Evolutionary conservation across 169 alveolate genomes (phyloP).

Genomic region (Cystoisospora suis): DNA sequence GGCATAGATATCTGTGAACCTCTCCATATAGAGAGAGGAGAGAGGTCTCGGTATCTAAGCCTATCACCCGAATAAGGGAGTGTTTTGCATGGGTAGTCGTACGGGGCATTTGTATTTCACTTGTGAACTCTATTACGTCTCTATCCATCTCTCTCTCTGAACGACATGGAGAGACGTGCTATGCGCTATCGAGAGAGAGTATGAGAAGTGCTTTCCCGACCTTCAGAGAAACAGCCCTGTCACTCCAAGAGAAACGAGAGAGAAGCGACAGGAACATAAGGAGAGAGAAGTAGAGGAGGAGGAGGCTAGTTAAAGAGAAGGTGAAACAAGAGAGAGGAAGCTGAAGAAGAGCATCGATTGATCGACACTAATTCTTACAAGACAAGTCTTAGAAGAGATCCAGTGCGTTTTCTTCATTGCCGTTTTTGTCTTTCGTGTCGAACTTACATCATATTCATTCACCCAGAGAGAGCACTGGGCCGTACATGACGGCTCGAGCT

Average conservation of each 20-base stretch:
- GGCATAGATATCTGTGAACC: neutral
- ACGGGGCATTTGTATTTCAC: no score
- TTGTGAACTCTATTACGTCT: no score
- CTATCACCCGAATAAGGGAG: no score
- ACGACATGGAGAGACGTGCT: no score
- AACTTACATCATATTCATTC: slow-evolving; percentile 69
- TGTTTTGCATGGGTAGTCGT: no score
- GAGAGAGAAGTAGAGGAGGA: neutral
- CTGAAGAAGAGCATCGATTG: neutral
- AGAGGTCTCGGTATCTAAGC: no score
- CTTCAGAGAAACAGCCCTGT: neutral
- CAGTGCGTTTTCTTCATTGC: no score
- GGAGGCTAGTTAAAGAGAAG: neutral
- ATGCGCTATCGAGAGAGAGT: no score
- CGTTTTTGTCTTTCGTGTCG: neutral
- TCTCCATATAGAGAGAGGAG: neutral
- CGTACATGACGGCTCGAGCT: slow-evolving; percentile 76
- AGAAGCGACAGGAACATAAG: neutral
- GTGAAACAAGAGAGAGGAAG: neutral
- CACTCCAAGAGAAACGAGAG: neutral
- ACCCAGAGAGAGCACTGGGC: slow-evolving; percentile 77
- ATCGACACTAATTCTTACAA: neutral
- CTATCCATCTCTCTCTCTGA: no score
- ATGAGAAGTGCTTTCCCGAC: no score
- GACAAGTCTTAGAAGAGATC: neutral